Base-by-base conservation (phyloP, 2,329 filamentous ascomycete genomes). In the Sclerotiophoma versabilis region DNA sequence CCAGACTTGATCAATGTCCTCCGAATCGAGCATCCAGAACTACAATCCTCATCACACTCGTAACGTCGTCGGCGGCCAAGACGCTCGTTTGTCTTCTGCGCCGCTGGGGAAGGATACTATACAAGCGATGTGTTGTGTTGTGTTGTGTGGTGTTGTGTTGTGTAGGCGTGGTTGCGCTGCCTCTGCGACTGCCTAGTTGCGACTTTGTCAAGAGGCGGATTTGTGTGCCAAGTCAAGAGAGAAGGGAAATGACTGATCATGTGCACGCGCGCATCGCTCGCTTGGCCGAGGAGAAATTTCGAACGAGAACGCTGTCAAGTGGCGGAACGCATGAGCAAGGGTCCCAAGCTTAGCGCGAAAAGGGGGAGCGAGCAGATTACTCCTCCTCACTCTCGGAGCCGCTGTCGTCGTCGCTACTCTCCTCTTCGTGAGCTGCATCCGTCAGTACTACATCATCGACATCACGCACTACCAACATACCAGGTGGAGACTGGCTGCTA, bases 301-400 rank as follows among this genome's bases (percentile, higher is more conserved):
- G 26, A 44, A 38, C 50, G 10, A 54, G 38, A 45, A 39, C 32
- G 45, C 32, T 33, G 38, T 47, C 43, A 47, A 33, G 20, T 8
- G 49, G 15, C 14, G 25, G 32, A 12, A 42, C 15, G 38, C 10
- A 37, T 30, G 47, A 43, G 14, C 25, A 38, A 43, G 32, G 29
- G 20, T 27, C 29, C 23, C 47, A 42, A 7, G 22, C 47, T 26
- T 6, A 38, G 37, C 37, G 23, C 15, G 34, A 20, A 43, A 54
- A 39, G 11, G 20, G 23, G 19, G 36, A 39, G 46, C 34, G 27
- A 38, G 54, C 22, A 26, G 26, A 37, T 66, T 69, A 78, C 64
- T 79, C 76, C 58, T 79, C 77, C 56, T 78, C 76, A 55, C 76
- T 78, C 64, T 85, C 83, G 4, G 83, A 85, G 63, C 81, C 83